Percentiles rank a stretch among this genome's conserved stretches.
Evolutionary conservation across 2,329 filamentous ascomycete species (phyloP).

Genomic region (Dothistroma pini): DNA sequence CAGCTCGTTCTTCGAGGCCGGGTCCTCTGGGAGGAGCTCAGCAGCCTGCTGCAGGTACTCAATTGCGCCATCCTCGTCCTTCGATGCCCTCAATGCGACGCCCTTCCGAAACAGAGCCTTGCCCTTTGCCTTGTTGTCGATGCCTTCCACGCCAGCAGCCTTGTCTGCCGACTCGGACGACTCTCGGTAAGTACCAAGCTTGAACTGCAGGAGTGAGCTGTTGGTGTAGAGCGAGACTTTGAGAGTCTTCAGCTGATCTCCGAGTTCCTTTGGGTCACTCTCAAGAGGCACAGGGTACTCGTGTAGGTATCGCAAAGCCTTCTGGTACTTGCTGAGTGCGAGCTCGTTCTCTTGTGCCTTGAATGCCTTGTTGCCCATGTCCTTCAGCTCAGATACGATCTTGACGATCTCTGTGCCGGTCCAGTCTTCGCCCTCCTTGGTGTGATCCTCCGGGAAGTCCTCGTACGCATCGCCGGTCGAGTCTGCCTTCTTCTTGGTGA

Average conservation of each 20-base stretch:
- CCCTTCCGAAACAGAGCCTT: slow-evolving; percentile 87
- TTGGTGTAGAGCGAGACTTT: slow-evolving; percentile 88
- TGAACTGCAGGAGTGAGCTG: slow-evolving; percentile 78
- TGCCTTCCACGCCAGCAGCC: slow-evolving; percentile 64
- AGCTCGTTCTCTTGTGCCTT: slow-evolving; percentile 68
- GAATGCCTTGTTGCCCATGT: slow-evolving; percentile 88
- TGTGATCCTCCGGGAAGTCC: slow-evolving; percentile 88
- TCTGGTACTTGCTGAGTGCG: slow-evolving; percentile 89
- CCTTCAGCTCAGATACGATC: slow-evolving; percentile 83
- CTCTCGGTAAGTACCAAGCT: slow-evolving; percentile 68
- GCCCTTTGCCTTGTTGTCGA: slow-evolving; percentile 72
- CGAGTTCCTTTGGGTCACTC: slow-evolving; percentile 65
- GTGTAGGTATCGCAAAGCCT: slow-evolving; percentile 83
- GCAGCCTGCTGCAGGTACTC: slow-evolving; percentile 43
- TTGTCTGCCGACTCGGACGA: slow-evolving; percentile 66
- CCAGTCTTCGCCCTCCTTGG: slow-evolving; percentile 52
- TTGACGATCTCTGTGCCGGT: slow-evolving; percentile 66
- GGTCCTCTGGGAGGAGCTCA: slow-evolving; percentile 61
- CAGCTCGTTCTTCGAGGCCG: slow-evolving; percentile 70
- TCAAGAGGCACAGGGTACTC: slow-evolving; percentile 71
- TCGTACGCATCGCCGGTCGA: slow-evolving; percentile 86
- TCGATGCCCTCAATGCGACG: slow-evolving; percentile 68
- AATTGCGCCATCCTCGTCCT: slow-evolving; percentile 76
- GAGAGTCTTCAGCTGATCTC: slow-evolving; percentile 64
- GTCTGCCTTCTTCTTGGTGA: slow-evolving; percentile 68